phyloP scores from a whole-genome alignment of 345 rosid genomes.

The Lepidium sativum region DNA sequence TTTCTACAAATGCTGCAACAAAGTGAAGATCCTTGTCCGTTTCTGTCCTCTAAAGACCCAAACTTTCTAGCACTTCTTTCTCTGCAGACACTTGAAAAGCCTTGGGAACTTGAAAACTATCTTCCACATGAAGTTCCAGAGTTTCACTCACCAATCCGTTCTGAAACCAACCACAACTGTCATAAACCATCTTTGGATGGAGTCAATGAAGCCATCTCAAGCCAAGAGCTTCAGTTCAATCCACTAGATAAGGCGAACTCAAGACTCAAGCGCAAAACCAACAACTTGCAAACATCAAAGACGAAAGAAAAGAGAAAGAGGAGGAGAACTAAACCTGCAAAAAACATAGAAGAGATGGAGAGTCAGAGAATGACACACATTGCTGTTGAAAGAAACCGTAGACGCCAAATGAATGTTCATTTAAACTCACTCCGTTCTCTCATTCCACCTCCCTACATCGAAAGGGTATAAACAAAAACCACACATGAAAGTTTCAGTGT shows the following conservation, averaged over 20 bases:
- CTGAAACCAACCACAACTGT: slow-evolving; percentile 37
- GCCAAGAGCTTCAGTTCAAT: slow-evolving; percentile 16
- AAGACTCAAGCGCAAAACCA: slow-evolving; percentile 25
- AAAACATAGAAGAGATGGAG: slow-evolving; percentile 73
- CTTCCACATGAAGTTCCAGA: slow-evolving; percentile 50
- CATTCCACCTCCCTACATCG: slow-evolving; percentile 58
- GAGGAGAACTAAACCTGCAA: slow-evolving; percentile 44
- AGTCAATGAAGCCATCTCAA: slow-evolving; percentile 29
- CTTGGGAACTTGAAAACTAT: slow-evolving; percentile 67
- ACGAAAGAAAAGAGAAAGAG: slow-evolving; percentile 48
- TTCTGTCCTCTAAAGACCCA: slow-evolving; percentile 43
- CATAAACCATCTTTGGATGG: slow-evolving; percentile 36
- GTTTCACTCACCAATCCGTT: slow-evolving; percentile 46
- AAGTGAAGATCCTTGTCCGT: slow-evolving; percentile 34
- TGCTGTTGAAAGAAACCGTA: slow-evolving; percentile 77
- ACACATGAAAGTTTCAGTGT: not conserved
- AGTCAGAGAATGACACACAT: slow-evolving; percentile 84
- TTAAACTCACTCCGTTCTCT: slow-evolving; percentile 60
- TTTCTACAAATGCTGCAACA: slow-evolving; percentile 70
- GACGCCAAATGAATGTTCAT: slow-evolving; percentile 76
- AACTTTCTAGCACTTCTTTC: slow-evolving; percentile 49
- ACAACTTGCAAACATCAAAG: slow-evolving; percentile 24
- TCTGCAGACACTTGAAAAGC: slow-evolving; percentile 53
- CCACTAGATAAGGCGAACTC: not conserved
- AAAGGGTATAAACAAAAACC: slow-evolving; percentile 42